These are phyloP conservation scores for Syzygium aromaticum DNA, from an alignment of 345 rosid species.

Conservation along the genomic window DNA sequence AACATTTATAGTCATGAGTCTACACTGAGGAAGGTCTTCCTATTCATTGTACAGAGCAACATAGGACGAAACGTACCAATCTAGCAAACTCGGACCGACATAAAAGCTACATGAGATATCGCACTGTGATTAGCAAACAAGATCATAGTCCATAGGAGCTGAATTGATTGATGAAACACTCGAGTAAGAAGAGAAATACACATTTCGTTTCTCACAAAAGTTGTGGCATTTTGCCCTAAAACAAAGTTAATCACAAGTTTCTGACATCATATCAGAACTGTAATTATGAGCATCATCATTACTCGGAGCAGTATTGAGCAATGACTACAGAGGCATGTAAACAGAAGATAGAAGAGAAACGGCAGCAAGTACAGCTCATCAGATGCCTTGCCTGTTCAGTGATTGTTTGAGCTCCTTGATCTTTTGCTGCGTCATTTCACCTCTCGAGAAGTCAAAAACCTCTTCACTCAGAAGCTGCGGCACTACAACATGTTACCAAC, in stretches of 20 bases:
- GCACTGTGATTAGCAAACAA: background rate
- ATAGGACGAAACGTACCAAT: background rate
- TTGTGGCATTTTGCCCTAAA: background rate
- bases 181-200: background rate
- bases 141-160: background rate
- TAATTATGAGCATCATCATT: background rate
- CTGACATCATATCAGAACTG: background rate
- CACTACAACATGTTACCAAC: background rate
- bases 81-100: background rate
- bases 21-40: background rate
- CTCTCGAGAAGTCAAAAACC: conserved; percentile 98
- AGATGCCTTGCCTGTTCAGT: conserved; percentile 55
- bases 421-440: conserved; percentile 97
- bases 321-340: background rate
- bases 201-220: background rate
- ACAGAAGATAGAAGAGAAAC: background rate
- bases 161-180: background rate
- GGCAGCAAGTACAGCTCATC: background rate
- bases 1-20: background rate
- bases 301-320: background rate
- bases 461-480: conserved; percentile 94
- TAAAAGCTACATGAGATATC: background rate
- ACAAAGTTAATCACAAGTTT: background rate
- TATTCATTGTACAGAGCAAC: background rate
- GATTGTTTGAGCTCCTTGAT: conserved; percentile 98